Conservation (phyloP, 352 stramenopile species). For the Pythium guiyangense region DNA sequence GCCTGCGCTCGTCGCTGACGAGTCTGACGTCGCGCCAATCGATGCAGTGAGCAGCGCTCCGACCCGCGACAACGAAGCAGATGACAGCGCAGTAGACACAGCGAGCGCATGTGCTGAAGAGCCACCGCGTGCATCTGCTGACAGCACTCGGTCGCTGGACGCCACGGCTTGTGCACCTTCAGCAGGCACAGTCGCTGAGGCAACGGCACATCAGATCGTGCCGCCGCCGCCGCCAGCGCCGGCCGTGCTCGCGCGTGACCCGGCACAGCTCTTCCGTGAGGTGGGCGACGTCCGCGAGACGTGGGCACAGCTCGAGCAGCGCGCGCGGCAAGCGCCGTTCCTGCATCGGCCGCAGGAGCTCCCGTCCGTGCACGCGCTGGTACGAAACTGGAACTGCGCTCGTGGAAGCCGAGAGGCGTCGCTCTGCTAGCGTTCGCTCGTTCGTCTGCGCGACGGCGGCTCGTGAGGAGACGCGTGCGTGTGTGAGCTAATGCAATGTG, state of each 20-base stretch:
- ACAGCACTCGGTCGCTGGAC: too few species aligned
- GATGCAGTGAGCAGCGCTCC: too few species aligned
- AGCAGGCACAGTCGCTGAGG: background rate
- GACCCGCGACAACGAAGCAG: too few species aligned
- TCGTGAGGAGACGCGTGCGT: background rate
- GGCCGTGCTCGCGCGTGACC: conserved; percentile 3
- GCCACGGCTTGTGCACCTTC: too few species aligned
- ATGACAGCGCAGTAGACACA: too few species aligned
- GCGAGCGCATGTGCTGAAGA: too few species aligned
- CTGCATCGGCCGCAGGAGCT: conserved; percentile 39
- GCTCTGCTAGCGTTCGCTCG: too few species aligned
- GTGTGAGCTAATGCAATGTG: background rate
- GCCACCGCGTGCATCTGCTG: too few species aligned
- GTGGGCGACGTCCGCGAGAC: conserved; percentile 44
- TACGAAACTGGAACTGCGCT: conserved; percentile 12
- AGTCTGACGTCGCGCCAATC: too few species aligned
- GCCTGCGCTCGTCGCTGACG: background rate
- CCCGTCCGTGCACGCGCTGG: conserved; percentile 35
- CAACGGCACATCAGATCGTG: background rate
- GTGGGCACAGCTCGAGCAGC: conserved; percentile 59
- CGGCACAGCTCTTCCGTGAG: conserved; percentile 28
- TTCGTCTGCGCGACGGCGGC: too few species aligned
- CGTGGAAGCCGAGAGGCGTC: background rate
- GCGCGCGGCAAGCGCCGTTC: conserved; percentile 37
- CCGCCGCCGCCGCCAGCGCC: conserved; percentile 1